These are phyloP conservation scores for Lepiota venenata DNA, from an alignment of 768 basidiomycete genomes.

Conservation along the genomic window DNA sequence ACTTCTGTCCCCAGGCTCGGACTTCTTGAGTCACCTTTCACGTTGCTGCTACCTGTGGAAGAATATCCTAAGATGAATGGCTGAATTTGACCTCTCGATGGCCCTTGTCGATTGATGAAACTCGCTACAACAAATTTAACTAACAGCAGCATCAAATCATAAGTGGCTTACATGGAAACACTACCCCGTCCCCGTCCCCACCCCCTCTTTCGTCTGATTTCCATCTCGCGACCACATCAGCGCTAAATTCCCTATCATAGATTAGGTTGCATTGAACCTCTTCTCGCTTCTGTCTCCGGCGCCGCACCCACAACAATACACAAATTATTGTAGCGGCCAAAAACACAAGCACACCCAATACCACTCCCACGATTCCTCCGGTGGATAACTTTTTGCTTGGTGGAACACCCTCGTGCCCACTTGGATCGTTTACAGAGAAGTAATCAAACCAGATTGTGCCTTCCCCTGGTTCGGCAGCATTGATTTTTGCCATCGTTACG, in stretches of 20 bases:
- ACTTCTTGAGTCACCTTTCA: no score
- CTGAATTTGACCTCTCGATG: neutral
- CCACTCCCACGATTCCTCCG: conserved; percentile 28
- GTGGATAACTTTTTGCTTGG: conserved; percentile 10
- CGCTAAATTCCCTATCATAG: neutral
- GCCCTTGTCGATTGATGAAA: neutral
- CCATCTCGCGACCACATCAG: neutral
- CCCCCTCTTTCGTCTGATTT: neutral
- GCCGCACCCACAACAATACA: conserved; percentile 19
- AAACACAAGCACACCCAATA: conserved; percentile 23
- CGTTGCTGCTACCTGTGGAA: neutral
- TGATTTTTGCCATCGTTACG: conserved; percentile 33
- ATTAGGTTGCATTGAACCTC: neutral
- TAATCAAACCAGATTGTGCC: conserved; percentile 43
- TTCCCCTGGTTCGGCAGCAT: conserved; percentile 23
- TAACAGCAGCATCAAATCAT: neutral
- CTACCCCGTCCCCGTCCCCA: neutral
- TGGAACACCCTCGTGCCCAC: conserved; percentile 11
- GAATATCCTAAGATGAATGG: neutral
- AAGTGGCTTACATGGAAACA: neutral
- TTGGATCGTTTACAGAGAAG: conserved; percentile 27
- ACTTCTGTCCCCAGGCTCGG: no score
- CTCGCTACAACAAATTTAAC: neutral
- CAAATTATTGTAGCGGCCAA: conserved; percentile 16
- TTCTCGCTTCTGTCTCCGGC: conserved; percentile 11